Evolutionary conservation across 345 rosid species (phyloP).

Genomic region (Moringa oleifera): DNA sequence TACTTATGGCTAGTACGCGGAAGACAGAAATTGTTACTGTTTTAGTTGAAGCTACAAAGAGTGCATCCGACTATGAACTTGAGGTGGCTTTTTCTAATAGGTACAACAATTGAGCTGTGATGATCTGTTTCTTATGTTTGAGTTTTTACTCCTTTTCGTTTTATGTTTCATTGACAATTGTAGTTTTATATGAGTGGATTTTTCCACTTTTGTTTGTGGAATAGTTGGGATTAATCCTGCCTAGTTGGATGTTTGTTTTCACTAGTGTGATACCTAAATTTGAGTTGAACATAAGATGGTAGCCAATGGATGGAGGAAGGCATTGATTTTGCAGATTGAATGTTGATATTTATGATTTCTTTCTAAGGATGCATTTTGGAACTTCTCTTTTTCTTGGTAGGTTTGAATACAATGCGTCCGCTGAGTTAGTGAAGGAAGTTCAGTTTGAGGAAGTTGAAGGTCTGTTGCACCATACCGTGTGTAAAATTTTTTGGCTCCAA

Average conservation of each 20-base stretch:
- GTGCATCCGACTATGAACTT: conserved; percentile 72
- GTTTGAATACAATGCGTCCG: conserved; percentile 75
- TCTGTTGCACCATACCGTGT: conserved; percentile 13
- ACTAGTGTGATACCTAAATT: not conserved
- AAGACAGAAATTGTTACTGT: conserved; percentile 85
- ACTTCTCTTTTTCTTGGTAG: conserved; percentile 29
- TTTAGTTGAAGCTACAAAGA: conserved; percentile 75
- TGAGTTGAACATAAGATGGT: not conserved
- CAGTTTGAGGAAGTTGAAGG: conserved; percentile 79
- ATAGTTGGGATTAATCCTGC: not conserved
- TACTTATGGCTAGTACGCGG: conserved; percentile 87
- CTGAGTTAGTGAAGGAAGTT: conserved; percentile 79
- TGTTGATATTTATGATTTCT: too few species aligned
- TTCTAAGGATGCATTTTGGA: too few species aligned
- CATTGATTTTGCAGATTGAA: not conserved
- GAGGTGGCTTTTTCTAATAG: conserved; percentile 78
- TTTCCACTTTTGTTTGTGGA: not conserved
- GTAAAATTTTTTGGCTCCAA: not conserved
- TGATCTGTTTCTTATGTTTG: not conserved
- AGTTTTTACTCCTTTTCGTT: not conserved
- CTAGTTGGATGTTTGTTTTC: not conserved
- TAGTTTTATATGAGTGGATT: too few species aligned
- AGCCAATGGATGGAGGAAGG: not conserved
- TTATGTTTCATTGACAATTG: too few species aligned
- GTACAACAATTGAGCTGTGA: conserved; percentile 24